phyloP scores from a whole-genome alignment of 2,329 filamentous ascomycete species.

The Trichoderma polysporum region DNA sequence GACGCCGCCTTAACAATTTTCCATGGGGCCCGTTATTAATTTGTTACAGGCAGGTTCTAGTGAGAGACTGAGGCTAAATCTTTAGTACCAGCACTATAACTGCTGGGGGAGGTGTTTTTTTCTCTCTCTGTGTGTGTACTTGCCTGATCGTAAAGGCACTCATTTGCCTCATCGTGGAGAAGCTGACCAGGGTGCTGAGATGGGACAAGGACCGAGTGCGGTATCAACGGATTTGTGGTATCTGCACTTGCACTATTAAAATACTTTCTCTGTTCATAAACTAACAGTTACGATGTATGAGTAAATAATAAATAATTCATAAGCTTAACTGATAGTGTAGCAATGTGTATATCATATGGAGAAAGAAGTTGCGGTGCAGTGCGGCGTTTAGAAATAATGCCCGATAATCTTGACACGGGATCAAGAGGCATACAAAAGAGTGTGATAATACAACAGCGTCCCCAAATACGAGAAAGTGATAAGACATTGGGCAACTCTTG shows the following conservation, averaged over 20 bases:
- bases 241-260: not conserved
- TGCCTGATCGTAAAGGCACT: conserved; percentile 20
- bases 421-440: not conserved
- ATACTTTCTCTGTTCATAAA: not conserved
- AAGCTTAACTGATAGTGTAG: not conserved
- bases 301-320: not conserved
- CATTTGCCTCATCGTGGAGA: conserved; percentile 8
- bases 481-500: no score
- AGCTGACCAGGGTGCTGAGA: not conserved
- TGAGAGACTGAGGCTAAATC: conserved; percentile 4
- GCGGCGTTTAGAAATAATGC: not conserved
- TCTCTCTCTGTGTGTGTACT: not conserved
- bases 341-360: not conserved
- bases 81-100: no score
- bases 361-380: not conserved
- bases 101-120: conserved; percentile 3
- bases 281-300: not conserved
- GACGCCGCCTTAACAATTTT: conserved; percentile 41
- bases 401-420: not conserved
- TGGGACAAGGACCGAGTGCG: not conserved
- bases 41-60: not conserved
- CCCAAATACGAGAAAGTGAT: no score
- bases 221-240: not conserved
- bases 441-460: no score
- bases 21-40: conserved; percentile 25